These are phyloP conservation scores for Spencermartinsiella europaea DNA, from an alignment of 805 yeast genomes.

Conservation along the genomic window DNA sequence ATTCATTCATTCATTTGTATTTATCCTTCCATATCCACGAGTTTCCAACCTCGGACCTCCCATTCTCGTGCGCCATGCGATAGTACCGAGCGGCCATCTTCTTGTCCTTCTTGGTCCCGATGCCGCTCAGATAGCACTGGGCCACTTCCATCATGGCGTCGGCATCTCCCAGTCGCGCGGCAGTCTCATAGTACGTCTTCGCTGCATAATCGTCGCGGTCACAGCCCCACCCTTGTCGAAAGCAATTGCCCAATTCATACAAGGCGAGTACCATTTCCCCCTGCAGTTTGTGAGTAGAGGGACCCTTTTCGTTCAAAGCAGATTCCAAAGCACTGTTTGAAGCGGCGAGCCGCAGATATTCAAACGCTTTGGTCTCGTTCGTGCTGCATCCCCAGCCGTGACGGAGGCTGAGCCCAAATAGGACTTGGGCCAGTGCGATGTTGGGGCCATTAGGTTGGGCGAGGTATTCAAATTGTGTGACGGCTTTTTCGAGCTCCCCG, in stretches of 20 bases:
- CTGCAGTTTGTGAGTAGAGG: neutral
- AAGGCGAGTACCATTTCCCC: slow-evolving; percentile 28
- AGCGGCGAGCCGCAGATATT: slow-evolving; percentile 25
- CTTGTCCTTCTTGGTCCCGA: slow-evolving; percentile 29
- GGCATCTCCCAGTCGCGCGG: slow-evolving; percentile 29
- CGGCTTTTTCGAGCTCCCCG: slow-evolving; percentile 22
- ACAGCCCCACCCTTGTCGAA: slow-evolving; percentile 31
- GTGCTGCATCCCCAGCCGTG: slow-evolving; percentile 31
- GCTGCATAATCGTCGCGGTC: slow-evolving; percentile 25
- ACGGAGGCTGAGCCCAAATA: slow-evolving; percentile 27
- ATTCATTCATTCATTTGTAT: slow-evolving; percentile 15
- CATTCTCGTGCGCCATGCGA: slow-evolving; percentile 28
- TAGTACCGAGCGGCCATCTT: slow-evolving; percentile 30
- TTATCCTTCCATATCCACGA: slow-evolving; percentile 34
- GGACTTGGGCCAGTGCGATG: slow-evolving; percentile 29
- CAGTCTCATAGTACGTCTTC: slow-evolving; percentile 27
- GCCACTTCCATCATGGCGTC: slow-evolving; percentile 31
- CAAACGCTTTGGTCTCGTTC: slow-evolving; percentile 21
- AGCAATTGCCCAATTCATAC: slow-evolving; percentile 31
- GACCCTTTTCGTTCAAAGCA: too few species aligned
- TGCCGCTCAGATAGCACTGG: slow-evolving; percentile 26
- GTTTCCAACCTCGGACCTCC: slow-evolving; percentile 29
- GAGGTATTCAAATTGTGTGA: slow-evolving; percentile 18
- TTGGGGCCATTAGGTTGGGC: slow-evolving; percentile 24
- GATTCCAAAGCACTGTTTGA: slow-evolving; percentile 17